Percentiles rank a stretch among this genome's conserved stretches.
Evolutionary conservation across 2,329 filamentous ascomycete species (phyloP).

Genomic region (Macroventuria anomochaeta): DNA sequence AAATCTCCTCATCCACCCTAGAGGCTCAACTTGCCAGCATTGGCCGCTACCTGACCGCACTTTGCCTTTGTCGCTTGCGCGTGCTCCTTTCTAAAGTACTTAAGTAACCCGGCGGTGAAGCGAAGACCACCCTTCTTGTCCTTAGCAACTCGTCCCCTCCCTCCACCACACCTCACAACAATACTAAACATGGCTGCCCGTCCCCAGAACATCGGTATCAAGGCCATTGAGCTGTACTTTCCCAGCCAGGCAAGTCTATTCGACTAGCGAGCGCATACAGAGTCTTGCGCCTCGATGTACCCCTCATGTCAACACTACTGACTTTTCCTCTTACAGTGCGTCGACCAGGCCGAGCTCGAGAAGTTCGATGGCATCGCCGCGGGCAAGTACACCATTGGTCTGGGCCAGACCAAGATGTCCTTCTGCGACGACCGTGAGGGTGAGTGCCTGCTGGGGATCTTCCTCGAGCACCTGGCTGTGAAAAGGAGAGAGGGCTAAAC

Average conservation of each 20-base stretch:
- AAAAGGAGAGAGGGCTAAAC: constrained; percentile 22
- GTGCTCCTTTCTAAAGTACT: constrained; percentile 32
- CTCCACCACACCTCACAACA: constrained; percentile 21
- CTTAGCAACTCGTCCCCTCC: constrained; percentile 25
- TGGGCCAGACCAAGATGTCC: constrained; percentile 63
- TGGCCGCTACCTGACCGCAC: constrained; percentile 47
- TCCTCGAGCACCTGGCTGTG: background rate
- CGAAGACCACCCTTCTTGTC: constrained; percentile 34
- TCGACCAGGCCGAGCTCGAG: constrained; percentile 61
- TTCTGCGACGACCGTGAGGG: constrained; percentile 63
- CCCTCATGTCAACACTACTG: constrained; percentile 21
- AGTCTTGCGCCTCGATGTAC: constrained; percentile 15
- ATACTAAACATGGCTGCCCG: constrained; percentile 51
- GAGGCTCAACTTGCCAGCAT: constrained; percentile 31
- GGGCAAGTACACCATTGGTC: constrained; percentile 62
- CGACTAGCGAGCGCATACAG: constrained; percentile 1
- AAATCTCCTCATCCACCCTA: constrained; percentile 28
- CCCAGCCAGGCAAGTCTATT: constrained; percentile 56
- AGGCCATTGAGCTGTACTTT: constrained; percentile 63
- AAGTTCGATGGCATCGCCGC: constrained; percentile 61
- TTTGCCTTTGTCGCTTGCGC: constrained; percentile 42
- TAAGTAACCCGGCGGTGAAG: constrained; percentile 50
- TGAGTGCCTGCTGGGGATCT: constrained; percentile 29
- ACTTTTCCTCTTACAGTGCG: constrained; percentile 50
- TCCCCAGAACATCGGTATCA: constrained; percentile 61